phyloP scores from a whole-genome alignment of 495 filamentous ascomycete species.

The Clavariopsis aquatica region DNA sequence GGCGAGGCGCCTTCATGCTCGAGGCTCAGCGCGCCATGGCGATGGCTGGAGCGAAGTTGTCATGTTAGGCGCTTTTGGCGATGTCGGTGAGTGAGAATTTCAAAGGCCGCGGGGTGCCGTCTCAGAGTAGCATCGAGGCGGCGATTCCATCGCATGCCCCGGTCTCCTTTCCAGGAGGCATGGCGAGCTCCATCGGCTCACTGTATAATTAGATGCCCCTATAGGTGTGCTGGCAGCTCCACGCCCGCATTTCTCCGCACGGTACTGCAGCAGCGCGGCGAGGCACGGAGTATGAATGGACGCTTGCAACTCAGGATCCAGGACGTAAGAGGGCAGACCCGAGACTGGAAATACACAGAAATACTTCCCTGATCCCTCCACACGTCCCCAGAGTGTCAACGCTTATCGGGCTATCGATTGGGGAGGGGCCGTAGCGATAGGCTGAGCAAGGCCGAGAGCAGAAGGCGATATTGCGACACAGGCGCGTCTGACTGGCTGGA shows the following conservation, averaged over 20 bases:
- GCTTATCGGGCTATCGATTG: conserved; percentile 32
- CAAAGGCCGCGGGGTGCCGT: conserved; percentile 6
- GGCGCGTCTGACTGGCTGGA: conserved; percentile 15
- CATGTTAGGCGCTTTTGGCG: conserved; percentile 12
- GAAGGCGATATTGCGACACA: conserved; percentile 26
- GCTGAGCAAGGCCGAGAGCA: conserved; percentile 7
- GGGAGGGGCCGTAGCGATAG: conserved; percentile 20
- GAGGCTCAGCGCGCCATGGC: conserved; percentile 23
- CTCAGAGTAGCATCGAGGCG: conserved; percentile 24
- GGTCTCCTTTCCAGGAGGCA: not conserved
- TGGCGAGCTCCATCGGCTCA: not conserved
- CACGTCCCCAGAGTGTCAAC: conserved; percentile 10
- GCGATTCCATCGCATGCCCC: conserved; percentile 18
- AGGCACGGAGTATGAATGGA: conserved; percentile 5
- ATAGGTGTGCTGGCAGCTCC: conserved; percentile 14
- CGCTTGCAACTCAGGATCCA: not conserved
- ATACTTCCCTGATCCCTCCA: conserved; percentile 1
- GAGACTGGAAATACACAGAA: conserved; percentile 13
- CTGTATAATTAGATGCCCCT: conserved; percentile 14
- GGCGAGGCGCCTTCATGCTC: conserved; percentile 24
- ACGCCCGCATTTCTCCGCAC: conserved; percentile 5
- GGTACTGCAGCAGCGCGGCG: not conserved
- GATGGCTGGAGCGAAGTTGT: not conserved
- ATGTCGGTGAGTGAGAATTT: conserved; percentile 26
- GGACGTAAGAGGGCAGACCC: conserved; percentile 1